A percentile compares a stretch with the other conserved stretches of the same genome.
phyloP scores from a whole-genome alignment of 495 filamentous ascomycete genomes.

The Penicillium mononematosum region DNA sequence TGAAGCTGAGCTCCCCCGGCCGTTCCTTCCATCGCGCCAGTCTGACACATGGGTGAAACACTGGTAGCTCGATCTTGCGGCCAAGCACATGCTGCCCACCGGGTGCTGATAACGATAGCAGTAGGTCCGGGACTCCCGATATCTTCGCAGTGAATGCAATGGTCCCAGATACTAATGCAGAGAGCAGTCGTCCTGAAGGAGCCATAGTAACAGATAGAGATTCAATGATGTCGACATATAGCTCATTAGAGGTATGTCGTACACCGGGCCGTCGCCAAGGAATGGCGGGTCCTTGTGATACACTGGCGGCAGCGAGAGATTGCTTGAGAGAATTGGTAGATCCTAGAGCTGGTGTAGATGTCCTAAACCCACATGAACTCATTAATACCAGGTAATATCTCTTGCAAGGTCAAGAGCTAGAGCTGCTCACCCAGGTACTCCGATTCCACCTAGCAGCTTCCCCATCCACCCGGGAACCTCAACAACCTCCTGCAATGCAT shows the following conservation, averaged over 20 bases:
- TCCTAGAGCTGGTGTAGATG: slow-evolving; percentile 46
- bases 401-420: neutral
- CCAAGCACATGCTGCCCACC: slow-evolving; percentile 72
- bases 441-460: slow-evolving; percentile 86
- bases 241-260: slow-evolving; percentile 91
- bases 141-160: slow-evolving; percentile 95
- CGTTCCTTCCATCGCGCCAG: slow-evolving; percentile 80
- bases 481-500: slow-evolving; percentile 86
- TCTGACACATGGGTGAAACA: slow-evolving; percentile 95
- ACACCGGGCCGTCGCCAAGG: slow-evolving; percentile 93
- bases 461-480: slow-evolving; percentile 87
- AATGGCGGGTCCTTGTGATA: slow-evolving; percentile 54
- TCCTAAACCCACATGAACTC: slow-evolving; percentile 13
- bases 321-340: slow-evolving; percentile 47
- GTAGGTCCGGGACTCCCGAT: slow-evolving; percentile 86
- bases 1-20: slow-evolving; percentile 88
- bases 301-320: slow-evolving; percentile 41
- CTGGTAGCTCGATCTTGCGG: slow-evolving; percentile 77
- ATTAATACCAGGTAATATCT: neutral
- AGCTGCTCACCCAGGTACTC: slow-evolving; percentile 64
- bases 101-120: slow-evolving; percentile 74
- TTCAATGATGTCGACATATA: slow-evolving; percentile 96
- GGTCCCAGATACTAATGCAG: slow-evolving; percentile 85
- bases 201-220: slow-evolving; percentile 82
- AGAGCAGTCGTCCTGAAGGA: slow-evolving; percentile 81